Evolutionary conservation across 208 protist genomes (phyloP), one percentile per base, ranked within the genome.

Genomic region (Trypanosoma vivax): DNA sequence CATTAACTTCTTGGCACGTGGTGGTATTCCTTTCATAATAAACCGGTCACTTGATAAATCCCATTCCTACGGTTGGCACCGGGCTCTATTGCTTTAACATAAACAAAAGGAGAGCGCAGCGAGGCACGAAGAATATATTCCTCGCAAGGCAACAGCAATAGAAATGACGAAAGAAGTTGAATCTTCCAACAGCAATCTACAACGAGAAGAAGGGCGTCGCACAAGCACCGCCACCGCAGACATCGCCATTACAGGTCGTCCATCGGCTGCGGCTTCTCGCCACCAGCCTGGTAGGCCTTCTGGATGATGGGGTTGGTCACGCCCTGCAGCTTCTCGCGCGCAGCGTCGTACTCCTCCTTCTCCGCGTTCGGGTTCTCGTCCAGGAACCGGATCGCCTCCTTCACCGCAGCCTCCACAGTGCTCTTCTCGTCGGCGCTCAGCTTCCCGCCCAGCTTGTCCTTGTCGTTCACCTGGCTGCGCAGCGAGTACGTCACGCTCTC

Each of bases 401-500:
- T 79, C 33, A 95, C 79, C 18, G 83, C 86, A 24, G 75, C 64
- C 42, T 94, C 73, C 71, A 96, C 74, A 25, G 83, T 68, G 47
- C 73, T 80, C 71, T 90, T 90, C 55, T 96, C 91, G 29, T 97
- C 82, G 35, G 92, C 94, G 28, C 71, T 77, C 43, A 96, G 91
- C 65, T 95, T 94, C n/a, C 69, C 76, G 27, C 65, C 79, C 34
- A 96, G 71, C 72, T 95, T 96, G n/a, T 43, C 39, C 79, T 88
- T 81, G 57, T 92, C 83, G 47, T 97, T 89, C 74, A 98, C 74
- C 60, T 85, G 76, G 89, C 95, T 97, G 57, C 90, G 82, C 54
- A 99, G 79, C 31, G 79, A 85, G 93, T 98, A 99, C 58, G 92
- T 88, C 67, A 97, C 97, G 70, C 52, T 83, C 77, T 98, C 95